Conservation (phyloP, 176 grass and related monocot genomes). For the Elymus sibiricus region DNA sequence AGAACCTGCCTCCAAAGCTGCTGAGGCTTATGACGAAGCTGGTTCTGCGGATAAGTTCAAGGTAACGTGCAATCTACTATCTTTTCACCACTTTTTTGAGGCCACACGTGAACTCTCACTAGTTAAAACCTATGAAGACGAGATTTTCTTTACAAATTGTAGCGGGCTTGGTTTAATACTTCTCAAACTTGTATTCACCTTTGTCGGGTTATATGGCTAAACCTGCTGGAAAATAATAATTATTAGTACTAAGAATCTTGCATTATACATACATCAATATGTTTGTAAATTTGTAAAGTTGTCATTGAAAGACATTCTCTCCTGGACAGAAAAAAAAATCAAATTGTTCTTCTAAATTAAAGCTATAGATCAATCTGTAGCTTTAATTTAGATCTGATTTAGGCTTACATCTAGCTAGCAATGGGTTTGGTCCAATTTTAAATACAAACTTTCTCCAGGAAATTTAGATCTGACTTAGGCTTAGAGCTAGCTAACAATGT, state of each 20-base stretch:
- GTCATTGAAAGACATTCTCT: background rate
- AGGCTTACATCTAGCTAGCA: no score
- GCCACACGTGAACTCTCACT: background rate
- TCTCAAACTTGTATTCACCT: background rate
- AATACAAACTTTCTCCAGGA: no score
- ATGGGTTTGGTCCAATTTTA: no score
- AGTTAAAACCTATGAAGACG: background rate
- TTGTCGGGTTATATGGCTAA: background rate
- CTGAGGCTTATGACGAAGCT: conserved; percentile 38
- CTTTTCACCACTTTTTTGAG: background rate
- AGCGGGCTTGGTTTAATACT: background rate
- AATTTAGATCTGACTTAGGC: no score
- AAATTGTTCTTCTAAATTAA: background rate
- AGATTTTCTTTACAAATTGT: background rate
- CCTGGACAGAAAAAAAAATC: background rate
- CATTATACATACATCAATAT: background rate
- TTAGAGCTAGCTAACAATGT: no score
- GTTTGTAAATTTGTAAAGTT: background rate
- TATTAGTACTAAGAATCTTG: background rate
- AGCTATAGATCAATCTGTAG: background rate
- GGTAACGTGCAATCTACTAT: conserved; percentile 34
- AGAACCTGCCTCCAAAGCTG: conserved; percentile 31
- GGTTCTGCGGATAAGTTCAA: conserved; percentile 50
- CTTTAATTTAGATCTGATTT: no score
- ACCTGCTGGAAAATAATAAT: background rate